Conservation (phyloP, 768 basidiomycete genomes). For the Collybiopsis luxurians region DNA sequence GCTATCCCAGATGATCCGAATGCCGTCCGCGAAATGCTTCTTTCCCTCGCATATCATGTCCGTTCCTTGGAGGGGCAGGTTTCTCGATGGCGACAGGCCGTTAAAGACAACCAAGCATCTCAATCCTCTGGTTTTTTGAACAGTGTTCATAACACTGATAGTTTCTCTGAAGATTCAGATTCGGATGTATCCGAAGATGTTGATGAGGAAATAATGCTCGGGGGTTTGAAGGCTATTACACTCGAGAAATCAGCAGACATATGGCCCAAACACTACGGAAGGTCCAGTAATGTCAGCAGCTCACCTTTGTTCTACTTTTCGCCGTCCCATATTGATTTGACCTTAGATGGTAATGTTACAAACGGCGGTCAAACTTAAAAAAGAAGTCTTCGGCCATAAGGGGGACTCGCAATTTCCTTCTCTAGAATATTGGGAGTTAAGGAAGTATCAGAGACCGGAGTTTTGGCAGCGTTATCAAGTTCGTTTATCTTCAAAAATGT, state of each 20-base stretch:
- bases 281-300: constrained; percentile 25
- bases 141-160: too few relatives aligned
- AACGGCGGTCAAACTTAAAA: constrained; percentile 38
- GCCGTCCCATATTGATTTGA: too few relatives aligned
- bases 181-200: neutral
- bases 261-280: constrained; percentile 24
- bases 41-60: constrained; percentile 19
- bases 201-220: neutral
- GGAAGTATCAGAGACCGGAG: neutral
- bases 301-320: too few relatives aligned
- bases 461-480: neutral
- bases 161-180: neutral
- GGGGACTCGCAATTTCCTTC: neutral
- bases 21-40: neutral
- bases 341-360: constrained; percentile 20
- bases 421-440: neutral
- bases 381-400: constrained; percentile 26
- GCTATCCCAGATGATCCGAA: constrained; percentile 1
- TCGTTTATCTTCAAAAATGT: neutral
- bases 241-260: constrained; percentile 2
- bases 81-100: constrained; percentile 1
- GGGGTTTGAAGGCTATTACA: neutral
- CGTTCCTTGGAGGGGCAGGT: constrained; percentile 5
- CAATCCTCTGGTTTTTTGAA: neutral
- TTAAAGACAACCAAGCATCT: neutral